Percentiles rank a stretch among this genome's conserved stretches.
phyloP scores from a whole-genome alignment of 306 rosid genomes.

The Gastrolobium villosum region DNA sequence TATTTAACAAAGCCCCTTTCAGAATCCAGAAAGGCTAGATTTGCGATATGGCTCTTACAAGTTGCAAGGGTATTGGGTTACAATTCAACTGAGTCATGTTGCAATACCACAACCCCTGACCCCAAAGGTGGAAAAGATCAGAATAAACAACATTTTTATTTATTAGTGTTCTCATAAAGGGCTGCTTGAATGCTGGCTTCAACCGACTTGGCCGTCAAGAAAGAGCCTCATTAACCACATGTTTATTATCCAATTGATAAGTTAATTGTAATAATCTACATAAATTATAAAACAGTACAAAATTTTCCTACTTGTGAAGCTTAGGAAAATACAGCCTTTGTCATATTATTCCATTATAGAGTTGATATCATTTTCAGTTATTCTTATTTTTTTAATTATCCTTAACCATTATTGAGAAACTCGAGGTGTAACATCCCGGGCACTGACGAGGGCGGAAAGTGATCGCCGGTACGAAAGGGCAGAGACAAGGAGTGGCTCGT shows the following conservation, averaged over 20 bases:
- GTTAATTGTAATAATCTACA: no score
- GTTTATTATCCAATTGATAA: background rate
- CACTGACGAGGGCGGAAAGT: no score
- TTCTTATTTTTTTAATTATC: no score
- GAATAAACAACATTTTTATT: background rate
- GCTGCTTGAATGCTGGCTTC: background rate
- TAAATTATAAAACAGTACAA: no score
- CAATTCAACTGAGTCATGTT: background rate
- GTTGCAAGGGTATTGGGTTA: slow-evolving; percentile 30
- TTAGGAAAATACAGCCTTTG: background rate
- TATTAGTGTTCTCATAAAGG: background rate
- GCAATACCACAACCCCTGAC: background rate
- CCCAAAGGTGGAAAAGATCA: background rate
- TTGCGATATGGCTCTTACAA: slow-evolving; percentile 47
- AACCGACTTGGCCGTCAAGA: background rate
- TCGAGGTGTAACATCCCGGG: no score
- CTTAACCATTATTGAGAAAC: slow-evolving; percentile 1
- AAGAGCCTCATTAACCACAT: background rate
- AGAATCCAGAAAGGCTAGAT: slow-evolving; percentile 58
- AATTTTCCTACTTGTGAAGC: background rate
- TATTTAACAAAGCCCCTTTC: slow-evolving; percentile 41
- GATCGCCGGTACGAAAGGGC: no score
- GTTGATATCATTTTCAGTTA: no score
- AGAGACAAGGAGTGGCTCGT: no score
- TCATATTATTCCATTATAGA: background rate